Conservation (phyloP, 495 filamentous ascomycete species). For the Xylaria venustula region DNA sequence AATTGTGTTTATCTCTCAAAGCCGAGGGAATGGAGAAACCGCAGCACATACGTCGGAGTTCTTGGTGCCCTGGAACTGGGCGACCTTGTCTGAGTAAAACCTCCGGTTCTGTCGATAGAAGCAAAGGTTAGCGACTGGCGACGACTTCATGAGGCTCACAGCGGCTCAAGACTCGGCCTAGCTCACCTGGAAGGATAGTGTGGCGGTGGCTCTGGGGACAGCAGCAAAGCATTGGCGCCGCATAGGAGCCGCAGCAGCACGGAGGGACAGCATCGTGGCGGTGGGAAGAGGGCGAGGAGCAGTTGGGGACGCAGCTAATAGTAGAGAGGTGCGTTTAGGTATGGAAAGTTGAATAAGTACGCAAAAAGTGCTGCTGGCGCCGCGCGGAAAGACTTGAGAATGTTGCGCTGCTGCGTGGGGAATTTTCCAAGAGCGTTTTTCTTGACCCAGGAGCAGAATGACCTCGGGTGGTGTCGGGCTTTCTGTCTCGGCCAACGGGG, state of each 20-base stretch:
- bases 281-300: too few relatives aligned
- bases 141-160: constrained; percentile 43
- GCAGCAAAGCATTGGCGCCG: constrained; percentile 50
- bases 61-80: constrained; percentile 89
- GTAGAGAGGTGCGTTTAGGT: constrained; percentile 14
- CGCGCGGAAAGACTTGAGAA: constrained; percentile 3
- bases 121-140: constrained; percentile 19
- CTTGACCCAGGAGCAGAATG: background rate
- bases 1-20: constrained; percentile 1
- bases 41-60: constrained; percentile 70
- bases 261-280: constrained; percentile 52
- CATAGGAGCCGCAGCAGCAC: constrained; percentile 50
- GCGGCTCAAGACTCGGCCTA: constrained; percentile 42
- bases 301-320: constrained; percentile 24
- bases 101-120: constrained; percentile 36
- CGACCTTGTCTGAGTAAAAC: constrained; percentile 67
- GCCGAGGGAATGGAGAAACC: background rate
- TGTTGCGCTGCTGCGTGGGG: constrained; percentile 4
- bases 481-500: background rate
- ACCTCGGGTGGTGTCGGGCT: constrained; percentile 33
- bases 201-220: constrained; percentile 44
- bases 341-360: background rate
- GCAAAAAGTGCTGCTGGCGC: constrained; percentile 11
- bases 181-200: constrained; percentile 46
- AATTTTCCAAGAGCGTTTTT: constrained; percentile 17